These are phyloP conservation scores for Cladosporium cucumerinum DNA, from an alignment of 2,329 filamentous ascomycete genomes.

Conservation along the genomic window DNA sequence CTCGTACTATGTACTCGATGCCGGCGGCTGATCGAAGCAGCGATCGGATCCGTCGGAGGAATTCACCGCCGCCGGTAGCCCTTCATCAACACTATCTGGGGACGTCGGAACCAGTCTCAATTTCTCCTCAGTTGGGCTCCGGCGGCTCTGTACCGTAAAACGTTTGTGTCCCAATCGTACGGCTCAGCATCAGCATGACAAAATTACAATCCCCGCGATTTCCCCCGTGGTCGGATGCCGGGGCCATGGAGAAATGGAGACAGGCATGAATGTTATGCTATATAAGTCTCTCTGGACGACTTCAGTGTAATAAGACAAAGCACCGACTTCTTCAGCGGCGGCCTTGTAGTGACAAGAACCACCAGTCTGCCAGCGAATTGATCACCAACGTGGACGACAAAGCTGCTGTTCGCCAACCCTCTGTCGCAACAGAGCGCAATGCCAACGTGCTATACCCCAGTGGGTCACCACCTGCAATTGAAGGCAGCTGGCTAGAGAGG, in stretches of 20 bases:
- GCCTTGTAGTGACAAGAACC: background rate
- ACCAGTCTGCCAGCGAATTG: background rate
- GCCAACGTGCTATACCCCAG: constrained; percentile 22
- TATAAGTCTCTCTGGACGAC: background rate
- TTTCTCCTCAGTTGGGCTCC: background rate
- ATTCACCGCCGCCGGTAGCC: background rate
- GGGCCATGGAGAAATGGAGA: background rate
- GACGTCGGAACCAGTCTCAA: background rate
- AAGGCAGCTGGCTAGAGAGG: constrained; percentile 33
- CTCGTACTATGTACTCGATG: background rate
- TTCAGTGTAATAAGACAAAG: background rate
- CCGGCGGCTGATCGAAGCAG: background rate
- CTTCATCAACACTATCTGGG: background rate
- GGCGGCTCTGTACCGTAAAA: background rate
- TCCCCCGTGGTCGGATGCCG: background rate
- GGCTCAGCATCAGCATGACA: background rate
- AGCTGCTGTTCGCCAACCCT: background rate
- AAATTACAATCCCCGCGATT: background rate
- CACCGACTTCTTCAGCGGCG: background rate
- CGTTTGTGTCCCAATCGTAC: background rate
- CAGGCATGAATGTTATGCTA: background rate
- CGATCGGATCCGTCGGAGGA: background rate
- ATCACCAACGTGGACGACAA: background rate
- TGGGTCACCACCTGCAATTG: background rate
- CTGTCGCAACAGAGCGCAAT: constrained; percentile 20